Base-by-base conservation (phyloP, 345 rosid genomes). In the Rubroshorea leprosula region DNA sequence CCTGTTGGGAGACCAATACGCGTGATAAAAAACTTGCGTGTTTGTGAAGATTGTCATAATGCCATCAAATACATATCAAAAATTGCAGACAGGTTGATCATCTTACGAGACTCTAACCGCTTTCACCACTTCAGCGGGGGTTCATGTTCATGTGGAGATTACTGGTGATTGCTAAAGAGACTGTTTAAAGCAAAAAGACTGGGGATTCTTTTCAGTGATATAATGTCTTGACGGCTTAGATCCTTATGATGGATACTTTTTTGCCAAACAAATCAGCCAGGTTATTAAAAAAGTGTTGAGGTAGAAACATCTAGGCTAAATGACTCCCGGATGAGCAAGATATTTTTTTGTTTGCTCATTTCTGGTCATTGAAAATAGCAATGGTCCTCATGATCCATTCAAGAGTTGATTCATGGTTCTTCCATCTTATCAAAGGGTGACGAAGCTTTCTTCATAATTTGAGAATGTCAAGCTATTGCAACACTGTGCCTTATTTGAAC, bases 121-220 rank as follows among this genome's bases (percentile, higher is more conserved):
- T 85, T 82, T 76, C 92, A 85, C 58, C 86, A 85, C 71, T 85
- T 85, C 52, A 71, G 62, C 6, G 74, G 68, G 47, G 84, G 92
- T 61, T 76, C 80, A 39, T 85, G 92, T 65, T 80, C 88, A 53
- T 85, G 92, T 76, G 81, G 86, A 60, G 92, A 85, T 70, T 85
- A 78, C 62, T 85, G 92, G 92, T 76, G 61, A 75, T 83, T 78
- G 65, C 71, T 23, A 50, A 1, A 48, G 57, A 59, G 52, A 44
- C 20, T 25, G 21, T 8, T 57, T 18, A n/a, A 18, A 41, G 62
- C 11, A 14, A n/a, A 45, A 61, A 51, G 41, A 58, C 35, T 23
- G 23, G 14, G 41, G 38, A 20, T 60, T 10, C 17, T 22, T 60
- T 41, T 12, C 8, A 10, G 17, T 35, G 18, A 14, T 38, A 12